Evolutionary conservation across 176 grass and related monocot genomes (phyloP).

Genomic region (Musa beccarii): DNA sequence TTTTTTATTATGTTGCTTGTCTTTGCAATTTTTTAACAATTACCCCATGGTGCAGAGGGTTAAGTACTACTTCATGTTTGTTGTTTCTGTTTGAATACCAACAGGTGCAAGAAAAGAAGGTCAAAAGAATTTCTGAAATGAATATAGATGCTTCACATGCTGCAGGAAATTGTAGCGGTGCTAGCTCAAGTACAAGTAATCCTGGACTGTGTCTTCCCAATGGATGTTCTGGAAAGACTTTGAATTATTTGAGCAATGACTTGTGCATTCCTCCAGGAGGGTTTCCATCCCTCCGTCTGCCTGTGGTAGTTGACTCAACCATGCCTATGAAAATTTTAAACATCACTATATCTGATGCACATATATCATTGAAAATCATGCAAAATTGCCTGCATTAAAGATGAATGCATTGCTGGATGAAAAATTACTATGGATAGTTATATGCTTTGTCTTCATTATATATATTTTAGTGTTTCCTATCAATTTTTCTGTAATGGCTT

Average conservation of each 20-base stretch:
- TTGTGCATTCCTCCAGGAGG: constrained; percentile 28
- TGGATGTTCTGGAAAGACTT: constrained; percentile 25
- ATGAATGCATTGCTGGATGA: too few species aligned
- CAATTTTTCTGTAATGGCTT: background rate
- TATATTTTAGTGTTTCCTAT: background rate
- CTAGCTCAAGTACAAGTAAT: constrained; percentile 22
- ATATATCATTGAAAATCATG: background rate
- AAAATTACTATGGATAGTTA: too few species aligned
- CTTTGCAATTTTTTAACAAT: constrained; percentile 4
- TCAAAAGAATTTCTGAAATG: constrained; percentile 76
- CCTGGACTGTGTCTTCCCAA: constrained; percentile 39
- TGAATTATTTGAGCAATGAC: constrained; percentile 16
- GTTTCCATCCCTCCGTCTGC: constrained; percentile 54
- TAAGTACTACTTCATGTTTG: constrained; percentile 6
- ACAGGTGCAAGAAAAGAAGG: constrained; percentile 98
- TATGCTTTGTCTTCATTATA: background rate
- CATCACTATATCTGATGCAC: background rate
- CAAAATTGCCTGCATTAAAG: background rate
- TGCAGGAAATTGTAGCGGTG: constrained; percentile 47
- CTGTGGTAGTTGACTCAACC: constrained; percentile 75
- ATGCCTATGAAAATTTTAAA: constrained; percentile 14
- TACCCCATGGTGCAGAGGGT: background rate
- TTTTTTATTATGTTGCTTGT: background rate
- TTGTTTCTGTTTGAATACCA: constrained; percentile 19
- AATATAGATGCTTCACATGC: constrained; percentile 55